A percentile compares a stretch with the other conserved stretches of the same genome.
Evolutionary conservation across 2,329 filamentous ascomycete genomes (phyloP).

Genomic region (Talaromyces albobiverticillius): DNA sequence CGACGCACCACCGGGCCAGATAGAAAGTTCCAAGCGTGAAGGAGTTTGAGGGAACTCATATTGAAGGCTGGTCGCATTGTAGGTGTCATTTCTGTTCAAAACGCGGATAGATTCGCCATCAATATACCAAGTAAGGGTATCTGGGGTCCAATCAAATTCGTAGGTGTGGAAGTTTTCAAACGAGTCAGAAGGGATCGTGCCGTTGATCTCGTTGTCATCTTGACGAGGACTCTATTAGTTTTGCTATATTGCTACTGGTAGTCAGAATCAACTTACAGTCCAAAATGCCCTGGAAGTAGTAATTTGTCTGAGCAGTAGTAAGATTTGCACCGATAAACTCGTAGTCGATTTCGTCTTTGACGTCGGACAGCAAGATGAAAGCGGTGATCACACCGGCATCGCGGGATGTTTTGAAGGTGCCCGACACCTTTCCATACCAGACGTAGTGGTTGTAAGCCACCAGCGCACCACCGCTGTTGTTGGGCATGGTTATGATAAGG

Average conservation of each 20-base stretch:
- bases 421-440: constrained; percentile 94
- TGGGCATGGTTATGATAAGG: constrained; percentile 84
- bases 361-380: constrained; percentile 91
- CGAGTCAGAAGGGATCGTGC: constrained; percentile 62
- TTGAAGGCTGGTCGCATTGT: constrained; percentile 76
- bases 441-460: constrained; percentile 82
- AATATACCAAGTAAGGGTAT: constrained; percentile 79
- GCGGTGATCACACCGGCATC: constrained; percentile 91
- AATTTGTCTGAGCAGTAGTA: constrained; percentile 82
- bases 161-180: constrained; percentile 82
- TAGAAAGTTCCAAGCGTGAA: constrained; percentile 82
- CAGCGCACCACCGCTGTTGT: constrained; percentile 80
- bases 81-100: constrained; percentile 74
- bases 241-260: background rate
- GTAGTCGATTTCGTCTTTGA: constrained; percentile 98
- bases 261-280: constrained; percentile 64
- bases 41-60: constrained; percentile 92
- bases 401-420: constrained; percentile 77
- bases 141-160: constrained; percentile 88
- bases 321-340: constrained; percentile 87
- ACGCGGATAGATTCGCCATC: constrained; percentile 76
- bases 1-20: constrained; percentile 85
- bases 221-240: constrained; percentile 8
- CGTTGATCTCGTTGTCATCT: constrained; percentile 76
- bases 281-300: constrained; percentile 91